Conservation (phyloP, 1,284 basidiomycete species). For the Rugosomyces carneus region DNA sequence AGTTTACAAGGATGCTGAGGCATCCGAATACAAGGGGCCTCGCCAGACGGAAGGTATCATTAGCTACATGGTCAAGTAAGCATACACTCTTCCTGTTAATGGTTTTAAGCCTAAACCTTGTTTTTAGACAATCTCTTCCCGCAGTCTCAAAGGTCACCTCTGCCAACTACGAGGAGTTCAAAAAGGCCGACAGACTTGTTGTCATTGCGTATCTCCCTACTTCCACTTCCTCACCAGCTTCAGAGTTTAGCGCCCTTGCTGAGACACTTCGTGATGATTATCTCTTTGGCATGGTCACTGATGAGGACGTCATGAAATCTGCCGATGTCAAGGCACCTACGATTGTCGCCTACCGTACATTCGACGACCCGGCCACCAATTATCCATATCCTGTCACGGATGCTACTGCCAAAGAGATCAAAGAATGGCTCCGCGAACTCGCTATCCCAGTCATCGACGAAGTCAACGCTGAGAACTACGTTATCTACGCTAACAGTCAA, state of each 20-base stretch:
- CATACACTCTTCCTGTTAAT: conserved; percentile 12
- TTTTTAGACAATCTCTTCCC: conserved; percentile 87
- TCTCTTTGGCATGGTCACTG: conserved; percentile 85
- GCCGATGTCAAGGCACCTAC: conserved; percentile 77
- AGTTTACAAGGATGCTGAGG: conserved; percentile 84
- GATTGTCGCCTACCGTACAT: conserved; percentile 88
- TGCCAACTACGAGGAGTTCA: conserved; percentile 81
- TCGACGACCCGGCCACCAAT: conserved; percentile 80
- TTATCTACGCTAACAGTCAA: conserved; percentile 72
- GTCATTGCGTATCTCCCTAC: conserved; percentile 80
- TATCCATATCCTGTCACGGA: conserved; percentile 64
- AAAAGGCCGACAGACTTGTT: conserved; percentile 87
- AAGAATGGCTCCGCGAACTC: conserved; percentile 78
- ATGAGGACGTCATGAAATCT: conserved; percentile 60
- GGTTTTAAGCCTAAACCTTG: conserved; percentile 2
- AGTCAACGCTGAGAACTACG: conserved; percentile 94
- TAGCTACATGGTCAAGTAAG: conserved; percentile 96
- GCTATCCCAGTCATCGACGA: conserved; percentile 89
- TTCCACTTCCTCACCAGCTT: conserved; percentile 57
- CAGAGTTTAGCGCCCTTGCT: conserved; percentile 76
- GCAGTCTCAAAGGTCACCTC: conserved; percentile 80
- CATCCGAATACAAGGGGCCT: conserved; percentile 80
- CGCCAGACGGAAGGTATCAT: conserved; percentile 96
- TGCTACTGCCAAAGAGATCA: conserved; percentile 57
- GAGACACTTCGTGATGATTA: conserved; percentile 88